These are phyloP conservation scores for Globisporangium perplexum DNA, from an alignment of 352 stramenopile genomes.

Conservation along the genomic window DNA sequence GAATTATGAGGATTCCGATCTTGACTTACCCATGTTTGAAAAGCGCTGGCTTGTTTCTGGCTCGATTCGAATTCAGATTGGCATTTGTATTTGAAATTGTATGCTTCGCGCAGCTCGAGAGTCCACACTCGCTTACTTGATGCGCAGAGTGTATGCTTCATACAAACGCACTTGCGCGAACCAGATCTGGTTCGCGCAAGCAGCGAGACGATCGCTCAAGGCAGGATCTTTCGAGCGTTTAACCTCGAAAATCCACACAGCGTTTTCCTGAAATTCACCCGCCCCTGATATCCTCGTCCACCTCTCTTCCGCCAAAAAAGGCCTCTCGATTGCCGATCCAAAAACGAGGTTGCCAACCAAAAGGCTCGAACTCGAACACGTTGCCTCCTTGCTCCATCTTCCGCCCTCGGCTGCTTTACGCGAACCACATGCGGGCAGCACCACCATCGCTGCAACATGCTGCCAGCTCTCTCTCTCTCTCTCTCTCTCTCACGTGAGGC, in stretches of 20 bases:
- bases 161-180: not conserved
- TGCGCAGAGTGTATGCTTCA: not conserved
- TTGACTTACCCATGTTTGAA: not conserved
- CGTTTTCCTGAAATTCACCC: slow-evolving; percentile 1
- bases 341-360: not conserved
- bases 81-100: not conserved
- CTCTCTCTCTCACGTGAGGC: too few relatives aligned
- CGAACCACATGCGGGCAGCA: not conserved
- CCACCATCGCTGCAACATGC: too few relatives aligned
- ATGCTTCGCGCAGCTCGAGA: not conserved
- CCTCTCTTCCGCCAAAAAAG: not conserved
- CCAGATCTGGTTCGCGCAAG: not conserved
- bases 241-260: too few relatives aligned
- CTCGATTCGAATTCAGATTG: not conserved
- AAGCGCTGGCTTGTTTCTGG: not conserved
- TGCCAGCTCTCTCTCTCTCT: not conserved
- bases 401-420: not conserved
- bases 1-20: not conserved
- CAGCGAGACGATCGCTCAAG: not conserved
- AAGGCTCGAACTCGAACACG: not conserved
- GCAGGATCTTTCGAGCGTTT: too few relatives aligned
- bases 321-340: not conserved
- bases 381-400: not conserved
- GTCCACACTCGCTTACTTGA: not conserved
- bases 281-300: not conserved